Base-by-base conservation (phyloP, 1,139 yeast species). In the Kluyveromyces sp. region DNA sequence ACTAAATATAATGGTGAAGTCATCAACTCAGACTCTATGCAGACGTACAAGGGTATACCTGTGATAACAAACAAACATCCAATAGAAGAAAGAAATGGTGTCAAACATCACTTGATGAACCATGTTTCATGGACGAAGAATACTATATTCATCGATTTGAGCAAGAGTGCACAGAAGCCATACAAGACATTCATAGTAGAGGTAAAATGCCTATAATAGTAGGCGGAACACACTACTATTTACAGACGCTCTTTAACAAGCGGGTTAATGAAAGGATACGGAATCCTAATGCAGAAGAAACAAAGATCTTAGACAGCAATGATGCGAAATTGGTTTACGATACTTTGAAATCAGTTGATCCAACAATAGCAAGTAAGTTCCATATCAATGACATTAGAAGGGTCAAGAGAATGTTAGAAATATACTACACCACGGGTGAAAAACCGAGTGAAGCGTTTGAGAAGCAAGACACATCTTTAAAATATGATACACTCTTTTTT, bases 21-120 rank as follows among this genome's bases (percentile, higher is more conserved):
- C 56, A 85, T 92, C 56, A 92, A 92, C 66, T 96, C 96, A 0
- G 99, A 92, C 64, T 88, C 97, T 3, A 90, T 92, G 97, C 98
- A 94, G 66, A 86, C 92, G 66, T 92, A 92, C 64, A 67, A 71
- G 36, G 81, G 78, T 1, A 67, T 81, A 2, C 89, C 85, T 26
- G 77, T 78, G 30, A 87, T 92, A 53, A 88, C 98, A 34, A 94
- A 94, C 61, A 92, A 92, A 58, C 97, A 90, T 57, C 97, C 98
- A 0, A 49, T 83, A 1, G 71, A 68, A 0, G 97, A 92, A 55
- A 71, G 96, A 36, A 71, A 74, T 4, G 89, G 86, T 0, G 63
- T 92, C 0, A 73, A 79, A 0, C 99, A 92, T 60, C 96, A 90
- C 69, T 79, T 94, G 1, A 82, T 92, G 77, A 81, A 92, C 54